phyloP scores from a whole-genome alignment of 306 rosid genomes.

The Trichosanthes cucumerina region DNA sequence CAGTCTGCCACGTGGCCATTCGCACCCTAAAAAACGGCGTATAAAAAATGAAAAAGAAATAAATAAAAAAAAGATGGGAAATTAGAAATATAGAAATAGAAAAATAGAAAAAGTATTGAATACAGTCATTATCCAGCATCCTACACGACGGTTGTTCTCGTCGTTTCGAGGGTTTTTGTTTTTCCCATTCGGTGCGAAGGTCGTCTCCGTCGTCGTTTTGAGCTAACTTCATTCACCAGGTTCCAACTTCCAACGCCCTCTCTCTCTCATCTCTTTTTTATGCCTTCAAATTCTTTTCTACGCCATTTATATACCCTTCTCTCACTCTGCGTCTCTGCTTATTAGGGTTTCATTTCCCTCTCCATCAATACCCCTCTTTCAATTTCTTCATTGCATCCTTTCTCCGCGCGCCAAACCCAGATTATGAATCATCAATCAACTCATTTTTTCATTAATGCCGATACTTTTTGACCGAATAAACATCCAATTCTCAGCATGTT shows the following conservation, averaged over 20 bases:
- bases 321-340: neutral
- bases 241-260: neutral
- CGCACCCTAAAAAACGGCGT: neutral
- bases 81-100: neutral
- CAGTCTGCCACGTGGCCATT: neutral
- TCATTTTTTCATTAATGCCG: neutral
- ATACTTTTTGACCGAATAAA: neutral
- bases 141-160: constrained; percentile 22
- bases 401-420: neutral
- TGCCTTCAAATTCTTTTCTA: neutral
- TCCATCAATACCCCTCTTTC: neutral
- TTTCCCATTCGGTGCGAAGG: constrained; percentile 1
- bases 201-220: constrained; percentile 27
- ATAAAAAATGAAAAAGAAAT: no score
- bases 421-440: neutral
- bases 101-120: neutral
- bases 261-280: neutral
- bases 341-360: neutral
- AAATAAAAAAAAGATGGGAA: neutral
- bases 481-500: neutral
- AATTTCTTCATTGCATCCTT: neutral
- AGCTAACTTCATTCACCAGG: neutral
- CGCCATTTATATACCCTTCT: neutral
- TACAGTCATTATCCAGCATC: neutral
- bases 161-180: constrained; percentile 12